phyloP scores from a whole-genome alignment of 176 grass and related monocot species.

The Leersia perrieri region DNA sequence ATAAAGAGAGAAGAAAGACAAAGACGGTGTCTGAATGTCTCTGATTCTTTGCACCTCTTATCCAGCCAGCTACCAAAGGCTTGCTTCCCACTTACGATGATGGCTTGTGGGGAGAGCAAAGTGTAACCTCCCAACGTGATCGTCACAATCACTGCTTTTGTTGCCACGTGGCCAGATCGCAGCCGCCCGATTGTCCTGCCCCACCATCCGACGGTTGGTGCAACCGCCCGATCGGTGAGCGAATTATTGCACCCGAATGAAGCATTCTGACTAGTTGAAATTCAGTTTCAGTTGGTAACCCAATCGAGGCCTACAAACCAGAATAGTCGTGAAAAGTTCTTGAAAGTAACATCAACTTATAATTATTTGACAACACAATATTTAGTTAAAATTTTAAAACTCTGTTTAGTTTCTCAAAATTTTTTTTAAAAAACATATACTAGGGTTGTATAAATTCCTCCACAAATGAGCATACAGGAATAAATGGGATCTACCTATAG shows the following conservation, averaged over 20 bases:
- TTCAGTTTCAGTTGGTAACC: neutral
- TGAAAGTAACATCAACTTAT: neutral
- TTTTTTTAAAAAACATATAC: too few relatives aligned
- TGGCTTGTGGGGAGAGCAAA: slow-evolving; percentile 10
- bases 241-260: neutral
- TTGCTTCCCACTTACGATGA: neutral
- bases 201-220: slow-evolving; percentile 31
- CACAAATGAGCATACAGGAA: too few relatives aligned
- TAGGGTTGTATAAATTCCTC: too few relatives aligned
- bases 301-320: neutral
- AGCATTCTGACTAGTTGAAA: neutral
- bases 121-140: neutral
- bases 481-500: too few relatives aligned
- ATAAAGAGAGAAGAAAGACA: neutral
- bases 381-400: too few relatives aligned
- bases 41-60: slow-evolving; percentile 2
- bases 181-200: slow-evolving; percentile 8
- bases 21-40: neutral
- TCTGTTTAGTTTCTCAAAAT: too few relatives aligned
- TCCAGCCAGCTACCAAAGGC: slow-evolving; percentile 9
- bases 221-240: neutral
- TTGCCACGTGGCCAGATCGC: neutral
- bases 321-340: neutral
- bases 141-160: neutral
- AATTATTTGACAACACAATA: too few relatives aligned